A percentile compares a stretch with the other conserved stretches of the same genome.
Evolutionary conservation across 75 land plant genomes (phyloP).

Genomic region (Pinus albicaulis): DNA sequence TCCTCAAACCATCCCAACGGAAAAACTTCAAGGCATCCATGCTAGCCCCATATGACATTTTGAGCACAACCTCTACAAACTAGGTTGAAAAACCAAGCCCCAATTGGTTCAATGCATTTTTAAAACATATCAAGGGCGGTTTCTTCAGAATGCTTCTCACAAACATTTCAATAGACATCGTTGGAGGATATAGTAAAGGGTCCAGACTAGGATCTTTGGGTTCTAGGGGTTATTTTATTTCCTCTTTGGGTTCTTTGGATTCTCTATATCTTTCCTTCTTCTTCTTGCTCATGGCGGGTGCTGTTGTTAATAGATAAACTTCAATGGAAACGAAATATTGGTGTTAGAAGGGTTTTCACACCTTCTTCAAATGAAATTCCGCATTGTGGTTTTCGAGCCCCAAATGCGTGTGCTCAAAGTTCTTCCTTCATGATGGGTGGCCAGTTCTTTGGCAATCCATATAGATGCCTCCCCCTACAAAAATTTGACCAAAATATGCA

Average conservation of each 20-base stretch:
- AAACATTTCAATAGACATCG: background rate
- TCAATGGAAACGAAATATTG: background rate
- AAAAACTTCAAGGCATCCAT: conserved; percentile 43
- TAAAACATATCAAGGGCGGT: conserved; percentile 6
- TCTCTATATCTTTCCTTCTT: background rate
- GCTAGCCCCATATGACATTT: too few species aligned
- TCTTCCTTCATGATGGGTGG: too few species aligned
- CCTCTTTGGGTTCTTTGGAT: too few species aligned
- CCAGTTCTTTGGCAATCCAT: too few species aligned
- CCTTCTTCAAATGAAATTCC: background rate
- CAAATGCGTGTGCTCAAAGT: background rate
- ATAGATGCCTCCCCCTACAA: too few species aligned
- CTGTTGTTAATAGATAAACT: too few species aligned
- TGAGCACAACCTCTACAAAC: too few species aligned
- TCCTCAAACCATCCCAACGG: conserved; percentile 19
- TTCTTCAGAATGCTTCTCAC: background rate
- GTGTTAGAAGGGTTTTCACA: background rate
- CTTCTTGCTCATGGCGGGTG: background rate
- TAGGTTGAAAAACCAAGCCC: too few species aligned
- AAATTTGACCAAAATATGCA: background rate
- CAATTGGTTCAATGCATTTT: conserved; percentile 22
- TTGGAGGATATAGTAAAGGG: background rate
- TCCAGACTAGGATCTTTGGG: background rate
- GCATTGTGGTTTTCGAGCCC: background rate
- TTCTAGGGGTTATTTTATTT: too few species aligned